Conservation (phyloP, 2,329 filamentous ascomycete species). For the Phyllachora maydis region DNA sequence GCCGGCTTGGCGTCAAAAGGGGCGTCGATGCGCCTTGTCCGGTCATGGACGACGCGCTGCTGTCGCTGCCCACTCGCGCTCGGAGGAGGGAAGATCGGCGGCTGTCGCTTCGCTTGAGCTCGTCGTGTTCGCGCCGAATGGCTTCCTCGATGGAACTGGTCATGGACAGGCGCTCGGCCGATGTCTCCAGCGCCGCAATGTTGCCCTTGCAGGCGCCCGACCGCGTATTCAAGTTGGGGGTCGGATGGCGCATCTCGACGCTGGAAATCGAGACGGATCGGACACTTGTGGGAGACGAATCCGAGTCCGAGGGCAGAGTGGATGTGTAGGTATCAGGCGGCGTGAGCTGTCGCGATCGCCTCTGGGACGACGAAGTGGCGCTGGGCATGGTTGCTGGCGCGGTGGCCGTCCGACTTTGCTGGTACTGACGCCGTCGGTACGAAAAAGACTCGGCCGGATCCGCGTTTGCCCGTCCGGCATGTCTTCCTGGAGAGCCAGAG, state of each 20-base stretch:
- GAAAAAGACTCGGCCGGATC: no score
- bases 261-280: slow-evolving; percentile 22
- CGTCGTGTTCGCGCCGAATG: slow-evolving; percentile 51
- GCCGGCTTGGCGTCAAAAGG: slow-evolving; percentile 9
- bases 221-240: slow-evolving; percentile 38
- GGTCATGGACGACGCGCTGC: slow-evolving; percentile 6
- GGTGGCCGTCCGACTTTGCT: no score
- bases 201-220: slow-evolving; percentile 43
- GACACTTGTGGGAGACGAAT: no score
- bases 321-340: slow-evolving; percentile 4
- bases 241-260: slow-evolving; percentile 31
- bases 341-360: slow-evolving; percentile 5
- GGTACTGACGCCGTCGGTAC: no score
- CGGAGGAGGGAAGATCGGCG: slow-evolving; percentile 37
- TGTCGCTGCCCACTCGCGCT: slow-evolving; percentile 14
- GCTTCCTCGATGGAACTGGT: slow-evolving; percentile 61
- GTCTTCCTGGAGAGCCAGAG: no score
- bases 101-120: slow-evolving; percentile 51
- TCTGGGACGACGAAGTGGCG: background rate
- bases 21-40: no score
- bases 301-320: slow-evolving; percentile 11
- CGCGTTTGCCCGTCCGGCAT: no score
- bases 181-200: slow-evolving; percentile 55
- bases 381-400: background rate
- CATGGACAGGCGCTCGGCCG: slow-evolving; percentile 52